phyloP scores from a whole-genome alignment of 1,284 basidiomycete species.

The Irpex lacteus region DNA sequence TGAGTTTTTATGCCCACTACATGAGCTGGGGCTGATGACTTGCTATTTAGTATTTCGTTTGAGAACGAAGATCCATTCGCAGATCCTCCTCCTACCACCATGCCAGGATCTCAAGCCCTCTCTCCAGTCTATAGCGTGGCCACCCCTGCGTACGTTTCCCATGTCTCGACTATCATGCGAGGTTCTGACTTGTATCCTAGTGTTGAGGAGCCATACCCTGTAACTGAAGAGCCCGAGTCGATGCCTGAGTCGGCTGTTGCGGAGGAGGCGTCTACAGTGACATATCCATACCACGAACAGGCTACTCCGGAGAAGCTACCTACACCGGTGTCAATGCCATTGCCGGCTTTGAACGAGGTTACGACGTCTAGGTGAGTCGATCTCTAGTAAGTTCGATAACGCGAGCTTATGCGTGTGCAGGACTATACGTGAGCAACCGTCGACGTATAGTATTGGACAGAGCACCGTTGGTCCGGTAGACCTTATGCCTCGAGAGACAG shows the following conservation, averaged over 20 bases:
- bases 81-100: conserved; percentile 18
- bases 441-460: conserved; percentile 28
- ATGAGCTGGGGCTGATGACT: too few relatives aligned
- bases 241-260: conserved; percentile 20
- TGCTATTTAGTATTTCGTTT: too few relatives aligned
- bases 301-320: conserved; percentile 8
- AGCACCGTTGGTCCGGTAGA: conserved; percentile 17
- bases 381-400: too few relatives aligned
- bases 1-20: conserved; percentile 22
- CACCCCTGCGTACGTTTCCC: conserved; percentile 20
- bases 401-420: conserved; percentile 1
- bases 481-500: conserved; percentile 20
- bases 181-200: not conserved
- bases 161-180: not conserved
- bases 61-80: conserved; percentile 40
- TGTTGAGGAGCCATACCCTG: not conserved
- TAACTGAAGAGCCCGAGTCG: conserved; percentile 14
- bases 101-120: conserved; percentile 10
- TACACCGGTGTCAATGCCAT: conserved; percentile 28
- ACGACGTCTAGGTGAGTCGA: conserved; percentile 30
- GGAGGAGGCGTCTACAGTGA: not conserved
- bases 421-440: conserved; percentile 20
- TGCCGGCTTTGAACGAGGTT: conserved; percentile 37
- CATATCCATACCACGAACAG: not conserved
- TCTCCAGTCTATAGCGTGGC: conserved; percentile 25